phyloP scores from a whole-genome alignment of 139 green algal genomes.

The Microglena sp. region DNA sequence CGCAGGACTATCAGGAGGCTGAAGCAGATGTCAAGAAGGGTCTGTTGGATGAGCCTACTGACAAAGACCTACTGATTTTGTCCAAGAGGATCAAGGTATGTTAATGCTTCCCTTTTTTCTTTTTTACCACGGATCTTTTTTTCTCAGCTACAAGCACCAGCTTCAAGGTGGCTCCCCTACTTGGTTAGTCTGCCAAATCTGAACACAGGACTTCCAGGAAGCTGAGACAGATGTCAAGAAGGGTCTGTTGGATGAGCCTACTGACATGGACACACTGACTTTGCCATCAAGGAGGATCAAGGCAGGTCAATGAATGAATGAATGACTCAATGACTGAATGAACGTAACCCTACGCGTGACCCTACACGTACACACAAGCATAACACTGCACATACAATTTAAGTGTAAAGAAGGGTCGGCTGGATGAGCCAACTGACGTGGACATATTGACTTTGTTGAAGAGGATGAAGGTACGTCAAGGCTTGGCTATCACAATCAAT shows the following conservation, averaged over 20 bases:
- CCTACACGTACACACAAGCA: too few species aligned
- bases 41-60: conserved; percentile 39
- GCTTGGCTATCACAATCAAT: too few species aligned
- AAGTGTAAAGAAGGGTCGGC: conserved; percentile 56
- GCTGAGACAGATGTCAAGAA: conserved; percentile 62
- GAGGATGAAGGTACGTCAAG: too few species aligned
- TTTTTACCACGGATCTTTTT: too few species aligned
- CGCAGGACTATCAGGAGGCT: conserved; percentile 66
- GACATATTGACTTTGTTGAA: too few species aligned
- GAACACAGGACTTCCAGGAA: conserved; percentile 67
- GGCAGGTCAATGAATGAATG: too few species aligned
- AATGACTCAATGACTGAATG: too few species aligned
- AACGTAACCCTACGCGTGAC: too few species aligned
- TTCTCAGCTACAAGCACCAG: too few species aligned
- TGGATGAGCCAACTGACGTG: conserved; percentile 34
- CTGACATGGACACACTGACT: conserved; percentile 40
- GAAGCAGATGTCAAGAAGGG: conserved; percentile 61
- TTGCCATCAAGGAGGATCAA: conserved; percentile 43
- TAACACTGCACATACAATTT: conserved; percentile 58
- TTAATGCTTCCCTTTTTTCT: too few species aligned
- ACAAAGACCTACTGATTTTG: conserved; percentile 42
- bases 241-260: conserved; percentile 41
- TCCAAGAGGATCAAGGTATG: conserved; percentile 33
- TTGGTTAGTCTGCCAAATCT: too few species aligned
- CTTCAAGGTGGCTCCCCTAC: too few species aligned